Percentiles rank a stretch among this genome's conserved stretches.
phyloP scores from a whole-genome alignment of 2,329 filamentous ascomycete genomes.

The Talaromyces albobiverticillius region DNA sequence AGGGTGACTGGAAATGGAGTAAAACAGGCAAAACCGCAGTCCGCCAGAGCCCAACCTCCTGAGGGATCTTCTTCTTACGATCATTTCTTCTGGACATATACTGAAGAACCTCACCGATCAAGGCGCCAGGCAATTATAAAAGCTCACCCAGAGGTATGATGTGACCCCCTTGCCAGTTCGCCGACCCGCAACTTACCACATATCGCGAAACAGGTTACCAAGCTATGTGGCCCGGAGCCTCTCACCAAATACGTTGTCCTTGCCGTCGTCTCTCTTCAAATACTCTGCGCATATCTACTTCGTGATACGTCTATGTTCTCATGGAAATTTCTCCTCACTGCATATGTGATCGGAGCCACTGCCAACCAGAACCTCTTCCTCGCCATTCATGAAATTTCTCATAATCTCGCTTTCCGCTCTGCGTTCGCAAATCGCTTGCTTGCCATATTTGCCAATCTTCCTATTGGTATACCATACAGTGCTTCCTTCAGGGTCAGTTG shows the following conservation, averaged over 20 bases:
- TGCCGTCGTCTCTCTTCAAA: constrained; percentile 77
- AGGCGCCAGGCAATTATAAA: constrained; percentile 93
- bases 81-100: constrained; percentile 98
- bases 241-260: constrained; percentile 91
- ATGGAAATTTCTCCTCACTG: constrained; percentile 78
- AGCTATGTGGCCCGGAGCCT: constrained; percentile 93
- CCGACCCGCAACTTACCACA: background rate
- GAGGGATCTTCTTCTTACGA: constrained; percentile 38
- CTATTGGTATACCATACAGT: constrained; percentile 93
- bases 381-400: constrained; percentile 97
- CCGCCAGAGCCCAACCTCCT: constrained; percentile 29
- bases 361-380: constrained; percentile 98
- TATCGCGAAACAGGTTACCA: constrained; percentile 70
- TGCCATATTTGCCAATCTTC: constrained; percentile 90
- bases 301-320: constrained; percentile 76
- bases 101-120: constrained; percentile 93
- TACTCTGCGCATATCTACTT: constrained; percentile 73
- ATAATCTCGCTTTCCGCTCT: constrained; percentile 90
- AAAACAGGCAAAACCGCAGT: constrained; percentile 19
- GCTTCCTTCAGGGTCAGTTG: constrained; percentile 79
- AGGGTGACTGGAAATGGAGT: constrained; percentile 25
- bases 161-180: no score
- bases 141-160: constrained; percentile 82
- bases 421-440: constrained; percentile 77
- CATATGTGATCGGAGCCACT: constrained; percentile 89